Conservation (phyloP, 2,329 filamentous ascomycete genomes). For the Phyllosticta citribraziliensis region DNA sequence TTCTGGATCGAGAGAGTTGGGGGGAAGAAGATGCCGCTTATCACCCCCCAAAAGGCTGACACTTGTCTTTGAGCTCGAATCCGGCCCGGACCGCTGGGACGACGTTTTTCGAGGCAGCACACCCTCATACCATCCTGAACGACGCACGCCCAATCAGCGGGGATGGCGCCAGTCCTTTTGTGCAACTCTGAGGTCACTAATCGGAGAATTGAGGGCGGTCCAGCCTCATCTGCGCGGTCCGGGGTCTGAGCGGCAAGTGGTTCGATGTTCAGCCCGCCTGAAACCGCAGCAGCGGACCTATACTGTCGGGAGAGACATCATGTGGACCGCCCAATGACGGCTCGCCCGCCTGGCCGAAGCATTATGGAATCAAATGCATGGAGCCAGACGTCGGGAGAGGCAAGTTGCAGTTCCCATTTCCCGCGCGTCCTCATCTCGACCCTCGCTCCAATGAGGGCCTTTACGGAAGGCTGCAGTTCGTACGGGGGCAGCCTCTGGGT, state of each 20-base stretch:
- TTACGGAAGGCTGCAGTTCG: constrained; percentile 10
- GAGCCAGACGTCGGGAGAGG: neutral
- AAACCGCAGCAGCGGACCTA: constrained; percentile 9
- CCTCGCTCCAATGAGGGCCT: constrained; percentile 6
- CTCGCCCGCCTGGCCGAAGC: neutral
- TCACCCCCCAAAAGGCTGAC: constrained; percentile 8
- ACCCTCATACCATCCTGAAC: constrained; percentile 7
- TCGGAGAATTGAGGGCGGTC: constrained; percentile 11
- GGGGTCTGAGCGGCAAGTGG: constrained; percentile 4
- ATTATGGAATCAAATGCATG: neutral
- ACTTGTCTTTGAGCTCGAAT: constrained; percentile 10
- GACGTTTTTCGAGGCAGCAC: constrained; percentile 11
- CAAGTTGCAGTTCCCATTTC: neutral
- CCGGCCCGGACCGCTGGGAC: constrained; percentile 11
- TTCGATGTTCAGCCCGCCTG: constrained; percentile 7
- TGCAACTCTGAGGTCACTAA: constrained; percentile 11
- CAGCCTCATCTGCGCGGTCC: constrained; percentile 2
- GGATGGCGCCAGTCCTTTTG: constrained; percentile 2
- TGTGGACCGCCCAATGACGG: neutral
- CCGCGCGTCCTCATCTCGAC: neutral
- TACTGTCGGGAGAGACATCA: constrained; percentile 4
- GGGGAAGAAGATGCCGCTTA: constrained; percentile 6
- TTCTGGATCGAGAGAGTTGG: constrained; percentile 4
- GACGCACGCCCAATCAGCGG: constrained; percentile 6
- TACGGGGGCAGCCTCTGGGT: constrained; percentile 4